phyloP scores from a whole-genome alignment of 441 rosid species.

The Hura crepitans region DNA sequence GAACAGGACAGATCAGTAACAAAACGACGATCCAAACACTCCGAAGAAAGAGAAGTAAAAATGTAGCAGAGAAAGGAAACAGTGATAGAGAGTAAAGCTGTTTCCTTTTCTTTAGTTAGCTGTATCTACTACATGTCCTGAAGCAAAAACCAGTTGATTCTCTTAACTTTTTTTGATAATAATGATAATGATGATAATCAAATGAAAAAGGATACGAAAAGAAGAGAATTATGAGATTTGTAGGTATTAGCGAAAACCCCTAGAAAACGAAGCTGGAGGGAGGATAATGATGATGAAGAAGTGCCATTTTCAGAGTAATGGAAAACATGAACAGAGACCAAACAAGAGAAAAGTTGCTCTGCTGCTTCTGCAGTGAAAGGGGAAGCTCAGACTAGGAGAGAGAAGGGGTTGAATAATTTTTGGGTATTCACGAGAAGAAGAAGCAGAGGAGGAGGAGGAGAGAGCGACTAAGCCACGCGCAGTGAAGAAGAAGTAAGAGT shows the following conservation, averaged over 20 bases:
- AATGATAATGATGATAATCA: background rate
- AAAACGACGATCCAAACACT: constrained; percentile 20
- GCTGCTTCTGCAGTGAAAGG: constrained; percentile 33
- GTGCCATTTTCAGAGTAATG: background rate
- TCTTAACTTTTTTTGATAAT: constrained; percentile 21
- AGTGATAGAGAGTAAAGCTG: background rate
- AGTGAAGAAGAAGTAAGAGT: background rate
- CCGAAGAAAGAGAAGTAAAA: constrained; percentile 5
- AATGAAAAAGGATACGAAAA: background rate
- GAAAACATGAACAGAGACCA: background rate
- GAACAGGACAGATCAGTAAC: background rate
- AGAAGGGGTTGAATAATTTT: constrained; percentile 4
- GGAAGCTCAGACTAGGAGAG: constrained; percentile 30
- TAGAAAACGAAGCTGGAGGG: constrained; percentile 24
- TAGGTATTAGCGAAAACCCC: constrained; percentile 2
- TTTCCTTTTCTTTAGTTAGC: background rate
- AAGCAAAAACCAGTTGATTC: constrained; percentile 39
- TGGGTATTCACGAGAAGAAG: constrained; percentile 24
- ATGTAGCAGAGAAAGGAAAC: constrained; percentile 1
- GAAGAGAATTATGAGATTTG: constrained; percentile 4
- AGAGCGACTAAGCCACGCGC: constrained; percentile 9
- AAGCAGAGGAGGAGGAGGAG: background rate
- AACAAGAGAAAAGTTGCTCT: background rate
- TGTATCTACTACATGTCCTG: constrained; percentile 24
- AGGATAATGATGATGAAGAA: background rate